Percentiles rank a stretch among this genome's conserved stretches.
These are phyloP conservation scores for Candida glucosophila DNA, from an alignment of 1,139 yeast species.

Conservation along the genomic window DNA sequence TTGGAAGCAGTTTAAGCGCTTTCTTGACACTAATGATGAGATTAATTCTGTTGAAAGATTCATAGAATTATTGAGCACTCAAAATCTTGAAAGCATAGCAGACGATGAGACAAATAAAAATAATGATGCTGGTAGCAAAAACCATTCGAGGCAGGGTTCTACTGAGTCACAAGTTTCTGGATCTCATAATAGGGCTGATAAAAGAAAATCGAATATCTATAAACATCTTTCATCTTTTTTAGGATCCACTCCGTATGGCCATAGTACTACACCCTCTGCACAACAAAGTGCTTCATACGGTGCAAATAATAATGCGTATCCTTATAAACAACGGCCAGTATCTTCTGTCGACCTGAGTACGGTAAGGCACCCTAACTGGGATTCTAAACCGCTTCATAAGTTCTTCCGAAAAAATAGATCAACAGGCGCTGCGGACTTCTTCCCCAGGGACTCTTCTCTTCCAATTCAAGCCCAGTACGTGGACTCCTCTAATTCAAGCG, in stretches of 20 bases:
- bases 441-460: not conserved
- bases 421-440: not conserved
- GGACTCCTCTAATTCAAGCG: not conserved
- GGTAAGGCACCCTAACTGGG: constrained; percentile 9
- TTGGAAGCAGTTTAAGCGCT: constrained; percentile 40
- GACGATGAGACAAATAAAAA: constrained; percentile 1
- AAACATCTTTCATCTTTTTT: not conserved
- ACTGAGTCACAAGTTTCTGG: constrained; percentile 8
- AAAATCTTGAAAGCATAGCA: constrained; percentile 7
- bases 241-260: not conserved
- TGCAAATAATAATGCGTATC: not conserved
- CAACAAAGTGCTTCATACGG: no score
- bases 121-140: constrained; percentile 7
- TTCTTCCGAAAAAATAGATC: constrained; percentile 47
- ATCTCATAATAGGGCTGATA: not conserved
- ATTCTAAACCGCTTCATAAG: constrained; percentile 37
- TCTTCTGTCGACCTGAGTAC: constrained; percentile 41
- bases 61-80: constrained; percentile 25
- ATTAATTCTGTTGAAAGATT: constrained; percentile 49
- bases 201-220: no score
- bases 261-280: not conserved
- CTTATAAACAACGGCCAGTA: constrained; percentile 37
- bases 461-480: not conserved
- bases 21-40: constrained; percentile 29
- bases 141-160: constrained; percentile 15